Base-by-base conservation (phyloP, 2,329 filamentous ascomycete genomes). In the Colletotrichum spaethianum region DNA sequence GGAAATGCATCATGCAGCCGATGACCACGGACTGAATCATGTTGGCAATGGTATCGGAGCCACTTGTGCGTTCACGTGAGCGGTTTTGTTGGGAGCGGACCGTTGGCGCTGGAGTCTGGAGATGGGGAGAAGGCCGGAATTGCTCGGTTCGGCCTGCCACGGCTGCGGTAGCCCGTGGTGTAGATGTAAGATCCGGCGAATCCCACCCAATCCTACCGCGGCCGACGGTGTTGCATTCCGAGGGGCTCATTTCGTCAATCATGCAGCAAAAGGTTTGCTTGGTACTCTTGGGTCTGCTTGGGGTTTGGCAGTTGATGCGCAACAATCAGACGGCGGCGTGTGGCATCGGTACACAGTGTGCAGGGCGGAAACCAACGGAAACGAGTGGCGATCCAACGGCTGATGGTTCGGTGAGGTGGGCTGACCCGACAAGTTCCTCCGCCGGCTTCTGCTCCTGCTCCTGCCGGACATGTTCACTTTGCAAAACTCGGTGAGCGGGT, bases 141-240 rank as follows among this genome's bases (percentile, higher is more conserved):
- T 63, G 57, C 69, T 72, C 69, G 65, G 65, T 72, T 72, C 65
- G 69, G 65, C n/a, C n/a, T n/a, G n/a, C 26, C 38, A 38, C 56
- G 53, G 65, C 44, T 23, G 5, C 55, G 18, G 28, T 42, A 8
- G 50, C 36, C 38, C 52, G 57, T 53, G 40, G 44, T 44, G 18
- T 56, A 7, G 31, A 56, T 63, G 59, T 26, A 36, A n/a, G 60
- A 57, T n/a, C 59, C 44, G 53, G 65, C 52, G 65, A 63, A 55
- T 59, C 53, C 53, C 60, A 20, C 42, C 57, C 69, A 48, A 69
- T 53, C 40, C 52, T 60, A 23, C 52, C 59, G 65, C 64, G 59
- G 65, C 23, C 42, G 52, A 55, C 44, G 46, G 28, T 33, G 64
- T 69, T 28, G 59, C 56, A 63, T 72, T 68, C 64, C 69, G 64